Evolutionary conservation across 225 moss, liverwort and hornwort genomes (phyloP), one percentile per base, ranked within the genome.

Genomic region (Marchantia paleacea): DNA sequence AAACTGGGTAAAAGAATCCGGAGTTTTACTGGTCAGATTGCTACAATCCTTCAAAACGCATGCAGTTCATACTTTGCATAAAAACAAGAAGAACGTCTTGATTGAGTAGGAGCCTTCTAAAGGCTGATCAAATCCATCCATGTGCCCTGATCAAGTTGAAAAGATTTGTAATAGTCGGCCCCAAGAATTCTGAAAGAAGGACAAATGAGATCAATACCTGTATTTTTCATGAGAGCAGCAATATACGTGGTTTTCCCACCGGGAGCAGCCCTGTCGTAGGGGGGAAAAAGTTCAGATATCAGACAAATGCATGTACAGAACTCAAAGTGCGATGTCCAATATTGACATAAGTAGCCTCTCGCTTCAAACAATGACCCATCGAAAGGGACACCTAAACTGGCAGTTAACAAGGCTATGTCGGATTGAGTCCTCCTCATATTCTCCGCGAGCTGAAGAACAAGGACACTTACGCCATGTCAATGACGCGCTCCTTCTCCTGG

Each of bases 171-270:
- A 16, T 64, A 64, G 63, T 22, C 20, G 8, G 63, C n/a, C 63
- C 20, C 10, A 3, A 65, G n/a, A 24, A 7, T 65, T 24, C 20
- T 24, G 58, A 15, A n/a, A 14, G 58, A 1, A 39, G 39, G 58
- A 20, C 7, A 2, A 63, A 7, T 63, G 63, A 63, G 1, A 24
- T 7, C 10, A 68, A 12, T 69, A 95, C 95, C 95, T 87, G 94
- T 96, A 68, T 99, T 99, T 78, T 90, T 93, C 95, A 99, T 95
- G 10, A 99, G 89, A 62, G 95, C 86, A 47, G 97, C 95, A 28
- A 99, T 88, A 25, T 99, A 99, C 12, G 97, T 99, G 61, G 97
- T 95, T 86, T 99, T 99, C 48, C 97, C 97, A 76, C 97, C 97
- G 61, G 97, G 97, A 22, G 97, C 95, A 82, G 97, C 95, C 75